Percentiles rank a stretch among this genome's conserved stretches.
phyloP scores from a whole-genome alignment of 495 filamentous ascomycete genomes.

The Articulospora tetracladia region DNA sequence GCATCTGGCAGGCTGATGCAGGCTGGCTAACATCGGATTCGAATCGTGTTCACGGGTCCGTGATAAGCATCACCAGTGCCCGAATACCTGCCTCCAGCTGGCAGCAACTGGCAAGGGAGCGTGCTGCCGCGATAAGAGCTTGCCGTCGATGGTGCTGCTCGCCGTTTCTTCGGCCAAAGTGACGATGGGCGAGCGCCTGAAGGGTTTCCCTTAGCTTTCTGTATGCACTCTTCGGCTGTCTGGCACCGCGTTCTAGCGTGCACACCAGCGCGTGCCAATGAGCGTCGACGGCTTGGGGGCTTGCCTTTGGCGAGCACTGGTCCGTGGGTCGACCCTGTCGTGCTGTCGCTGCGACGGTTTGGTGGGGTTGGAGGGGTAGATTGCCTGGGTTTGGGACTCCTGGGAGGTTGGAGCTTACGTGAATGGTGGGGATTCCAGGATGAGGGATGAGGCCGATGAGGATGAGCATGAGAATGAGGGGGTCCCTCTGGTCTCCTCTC shows the following conservation, averaged over 20 bases:
- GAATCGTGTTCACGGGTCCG: neutral
- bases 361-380: neutral
- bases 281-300: neutral
- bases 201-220: neutral
- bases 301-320: neutral
- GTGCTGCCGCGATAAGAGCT: neutral
- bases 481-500: too few species aligned
- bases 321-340: neutral
- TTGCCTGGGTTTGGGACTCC: neutral
- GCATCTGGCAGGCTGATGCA: neutral
- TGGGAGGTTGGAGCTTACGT: neutral
- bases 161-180: slow-evolving; percentile 15
- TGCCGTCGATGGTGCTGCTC: neutral
- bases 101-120: too few species aligned
- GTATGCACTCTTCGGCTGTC: neutral
- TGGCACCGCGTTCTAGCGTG: neutral
- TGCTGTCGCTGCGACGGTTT: neutral
- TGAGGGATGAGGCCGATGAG: too few species aligned
- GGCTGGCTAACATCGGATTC: neutral
- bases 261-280: neutral
- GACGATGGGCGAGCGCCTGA: neutral
- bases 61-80: slow-evolving; percentile 7
- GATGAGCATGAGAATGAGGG: too few species aligned
- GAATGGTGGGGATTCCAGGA: neutral
- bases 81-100: too few species aligned